Base-by-base conservation (phyloP, 2,329 filamentous ascomycete genomes). In the Claviceps sorghi region DNA sequence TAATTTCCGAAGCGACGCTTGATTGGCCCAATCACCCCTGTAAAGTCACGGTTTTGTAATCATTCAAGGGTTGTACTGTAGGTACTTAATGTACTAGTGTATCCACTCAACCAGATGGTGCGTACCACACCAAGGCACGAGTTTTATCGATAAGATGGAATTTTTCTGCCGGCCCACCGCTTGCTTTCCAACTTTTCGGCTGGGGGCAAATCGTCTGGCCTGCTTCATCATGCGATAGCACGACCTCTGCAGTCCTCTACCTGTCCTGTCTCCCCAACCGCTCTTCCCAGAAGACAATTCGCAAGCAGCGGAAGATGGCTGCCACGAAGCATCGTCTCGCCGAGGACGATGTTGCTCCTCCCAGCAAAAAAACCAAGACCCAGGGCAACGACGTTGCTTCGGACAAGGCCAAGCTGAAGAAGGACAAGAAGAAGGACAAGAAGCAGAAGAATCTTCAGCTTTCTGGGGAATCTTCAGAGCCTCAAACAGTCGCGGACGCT, bases 341-440 rank as follows among this genome's bases (percentile, higher is more conserved):
- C 34, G 68, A 70, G 51, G 64, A 60, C 57, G 67, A 70, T 57
- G 59, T 58, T 48, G 56, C 59, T 26, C 63, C 66, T 26, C 67
- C 69, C 15, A 62, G 60, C 56, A 71, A 71, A 61, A 71, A 71
- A 61, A 62, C 64, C 54, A 71, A 71, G 63, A 58, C 67, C 54
- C 58, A 60, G 54, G 58, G 58, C 49, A 58, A 63, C 44, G 56
- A 60, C 22, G 59, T 59, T 52, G 54, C 51, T 22, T 55, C 61
- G 45, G 63, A 66, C 49, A 64, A 64, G 60, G 61, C 60, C 41
- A 61, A 61, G 32, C 32, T 67, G 57, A 72, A 72, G 65, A 67
- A 69, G 26, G 26, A 26, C 26, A 26, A 54, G 21, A 47, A 54
- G 8, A 49, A 61, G 32, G 64, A 65, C 53, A 60, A 56, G 30